phyloP scores from a whole-genome alignment of 2,329 filamentous ascomycete genomes.

The Berkeleyomyces rouxiae region DNA sequence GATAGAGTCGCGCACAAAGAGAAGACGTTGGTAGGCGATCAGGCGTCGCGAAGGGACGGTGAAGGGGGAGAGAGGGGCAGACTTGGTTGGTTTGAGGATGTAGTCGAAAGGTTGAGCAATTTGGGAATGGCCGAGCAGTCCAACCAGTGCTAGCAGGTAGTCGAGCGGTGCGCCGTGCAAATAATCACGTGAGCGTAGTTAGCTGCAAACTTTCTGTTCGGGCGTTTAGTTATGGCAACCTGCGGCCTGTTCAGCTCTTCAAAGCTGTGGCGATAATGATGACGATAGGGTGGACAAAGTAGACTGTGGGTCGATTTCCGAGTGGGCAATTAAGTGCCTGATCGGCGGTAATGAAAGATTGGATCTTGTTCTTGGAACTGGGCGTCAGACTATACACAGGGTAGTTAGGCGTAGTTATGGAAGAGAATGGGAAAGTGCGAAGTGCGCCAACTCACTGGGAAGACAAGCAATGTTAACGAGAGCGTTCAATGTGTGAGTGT shows the following conservation, averaged over 20 bases:
- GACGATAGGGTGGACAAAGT: neutral
- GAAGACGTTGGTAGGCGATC: too few species aligned
- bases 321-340: neutral
- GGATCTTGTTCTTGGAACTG: neutral
- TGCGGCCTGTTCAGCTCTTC: neutral
- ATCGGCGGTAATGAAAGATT: neutral
- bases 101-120: neutral
- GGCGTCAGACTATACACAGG: neutral
- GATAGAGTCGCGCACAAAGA: neutral
- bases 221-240: neutral
- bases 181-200: neutral
- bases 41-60: too few species aligned
- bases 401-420: too few species aligned
- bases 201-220: neutral
- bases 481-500: too few species aligned
- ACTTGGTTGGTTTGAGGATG: too few species aligned
- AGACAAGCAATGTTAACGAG: too few species aligned
- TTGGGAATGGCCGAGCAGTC: neutral
- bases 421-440: too few species aligned
- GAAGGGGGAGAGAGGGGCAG: too few species aligned
- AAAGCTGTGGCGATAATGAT: neutral
- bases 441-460: too few species aligned
- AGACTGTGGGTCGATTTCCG: neutral
- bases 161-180: neutral
- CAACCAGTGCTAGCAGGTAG: too few species aligned